Conservation (phyloP, 2,329 filamentous ascomycete genomes). For the Scolecobasidium constrictum region DNA sequence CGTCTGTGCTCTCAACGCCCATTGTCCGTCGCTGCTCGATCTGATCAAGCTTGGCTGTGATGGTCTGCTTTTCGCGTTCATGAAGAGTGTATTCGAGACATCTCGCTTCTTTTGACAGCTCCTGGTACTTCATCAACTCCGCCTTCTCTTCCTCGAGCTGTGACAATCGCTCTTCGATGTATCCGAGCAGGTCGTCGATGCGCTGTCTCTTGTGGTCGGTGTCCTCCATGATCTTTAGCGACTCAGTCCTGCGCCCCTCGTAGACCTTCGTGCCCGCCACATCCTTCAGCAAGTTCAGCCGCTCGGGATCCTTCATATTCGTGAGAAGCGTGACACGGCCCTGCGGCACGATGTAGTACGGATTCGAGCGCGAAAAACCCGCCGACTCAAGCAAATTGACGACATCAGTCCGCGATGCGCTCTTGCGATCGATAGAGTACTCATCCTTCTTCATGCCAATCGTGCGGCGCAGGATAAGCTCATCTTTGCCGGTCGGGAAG, state of each 20-base stretch:
- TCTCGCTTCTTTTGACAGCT: conserved; percentile 83
- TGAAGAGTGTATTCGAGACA: conserved; percentile 94
- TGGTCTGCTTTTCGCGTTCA: conserved; percentile 73
- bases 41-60: conserved; percentile 65
- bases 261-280: conserved; percentile 98
- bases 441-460: conserved; percentile 98
- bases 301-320: conserved; percentile 96
- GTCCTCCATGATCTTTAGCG: conserved; percentile 91
- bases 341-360: conserved; percentile 98
- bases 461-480: conserved; percentile 82
- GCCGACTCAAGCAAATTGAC: conserved; percentile 92
- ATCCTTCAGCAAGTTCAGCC: conserved; percentile 84
- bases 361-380: conserved; percentile 92
- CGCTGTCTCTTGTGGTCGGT: conserved; percentile 90
- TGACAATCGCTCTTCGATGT: conserved; percentile 78
- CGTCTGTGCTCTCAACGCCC: conserved; percentile 75
- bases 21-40: conserved; percentile 74
- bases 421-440: conserved; percentile 94
- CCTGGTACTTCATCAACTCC: conserved; percentile 85
- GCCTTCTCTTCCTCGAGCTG: conserved; percentile 97
- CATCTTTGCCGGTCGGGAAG: conserved; percentile 85
- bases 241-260: conserved; percentile 82
- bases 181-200: conserved; percentile 84
- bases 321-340: conserved; percentile 91
- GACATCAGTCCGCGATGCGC: conserved; percentile 86